Evolutionary conservation across 495 filamentous ascomycete species (phyloP).

Genomic region (Penicillium cinerascens): DNA sequence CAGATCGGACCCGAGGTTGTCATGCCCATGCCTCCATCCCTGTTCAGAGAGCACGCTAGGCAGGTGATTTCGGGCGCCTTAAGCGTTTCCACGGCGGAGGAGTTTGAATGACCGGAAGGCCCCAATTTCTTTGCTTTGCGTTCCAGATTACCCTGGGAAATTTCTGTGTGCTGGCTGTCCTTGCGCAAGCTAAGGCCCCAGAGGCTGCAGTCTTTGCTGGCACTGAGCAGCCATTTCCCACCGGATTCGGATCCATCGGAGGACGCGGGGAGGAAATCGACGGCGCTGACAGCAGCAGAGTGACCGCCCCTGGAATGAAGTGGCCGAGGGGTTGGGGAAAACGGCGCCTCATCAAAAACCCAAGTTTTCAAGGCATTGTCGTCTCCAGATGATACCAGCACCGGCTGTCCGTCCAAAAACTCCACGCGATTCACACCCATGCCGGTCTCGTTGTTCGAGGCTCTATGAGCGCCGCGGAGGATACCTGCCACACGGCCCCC

Average conservation of each 20-base stretch:
- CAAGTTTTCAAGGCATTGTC: conserved; percentile 94
- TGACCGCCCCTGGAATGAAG: conserved; percentile 85
- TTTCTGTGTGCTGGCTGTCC: conserved; percentile 88
- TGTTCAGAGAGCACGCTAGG: conserved; percentile 83
- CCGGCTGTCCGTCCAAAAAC: conserved; percentile 86
- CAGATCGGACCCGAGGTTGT: conserved; percentile 68
- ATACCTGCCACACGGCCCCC: conserved; percentile 79
- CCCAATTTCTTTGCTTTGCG: conserved; percentile 83
- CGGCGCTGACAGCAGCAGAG: conserved; percentile 71
- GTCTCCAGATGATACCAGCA: conserved; percentile 81
- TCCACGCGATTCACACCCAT: conserved; percentile 72
- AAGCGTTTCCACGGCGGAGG: conserved; percentile 62
- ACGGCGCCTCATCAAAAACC: conserved; percentile 88
- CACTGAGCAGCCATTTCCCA: conserved; percentile 93
- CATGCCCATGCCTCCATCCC: conserved; percentile 87
- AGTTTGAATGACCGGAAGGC: conserved; percentile 41
- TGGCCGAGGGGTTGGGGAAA: conserved; percentile 76
- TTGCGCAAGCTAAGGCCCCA: conserved; percentile 94
- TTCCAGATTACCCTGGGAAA: conserved; percentile 81
- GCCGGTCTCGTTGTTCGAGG: conserved; percentile 53
- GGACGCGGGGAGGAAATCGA: conserved; percentile 78
- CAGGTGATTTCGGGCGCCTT: conserved; percentile 88
- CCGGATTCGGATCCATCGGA: conserved; percentile 83
- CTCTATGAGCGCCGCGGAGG: conserved; percentile 79
- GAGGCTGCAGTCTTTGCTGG: conserved; percentile 79